Evolutionary conservation across 108 stramenopile genomes (phyloP), one percentile per base, ranked within the genome.

Genomic region (Schizochytrium sp.): DNA sequence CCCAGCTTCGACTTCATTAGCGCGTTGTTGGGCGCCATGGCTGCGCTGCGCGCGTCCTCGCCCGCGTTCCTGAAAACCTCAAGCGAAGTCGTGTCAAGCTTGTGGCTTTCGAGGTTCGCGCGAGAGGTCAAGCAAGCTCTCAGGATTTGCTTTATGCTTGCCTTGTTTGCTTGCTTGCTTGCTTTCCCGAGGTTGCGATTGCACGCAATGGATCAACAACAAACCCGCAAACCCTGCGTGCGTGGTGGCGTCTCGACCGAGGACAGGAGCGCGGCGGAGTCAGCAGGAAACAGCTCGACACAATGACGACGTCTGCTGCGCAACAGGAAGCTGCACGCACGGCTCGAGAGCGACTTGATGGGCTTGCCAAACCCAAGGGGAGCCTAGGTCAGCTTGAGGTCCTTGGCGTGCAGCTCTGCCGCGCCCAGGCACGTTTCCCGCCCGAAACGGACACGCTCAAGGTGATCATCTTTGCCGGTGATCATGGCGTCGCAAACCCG

Each of bases 281-380:
- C 34, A 34, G 34, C 34, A 34, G 34, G 2, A 34, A 2, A 34
- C 2, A 34, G 34, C 34, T 34, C 34, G 34, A 34, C 34, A 34
- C 58, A 59, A 59, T 59, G 58, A 23, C 58, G 19, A 23, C 1
- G 58, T n/a, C 58, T 59, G 21, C 58, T 59, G 1, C 19, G 14
- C 63, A 69, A 8, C 10, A 28, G 12, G 41, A 69, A 23, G 63
- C 63, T 8, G 63, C 63, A 10, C 21, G 43, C 34, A 92, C 93
- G 41, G 94, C 91, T 16, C 92, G 88, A 5, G 63, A 12, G 0
- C 95, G 95, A 58, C 23, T 96, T 4, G 96, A 96, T 63, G 71
- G 88, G 0, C 87, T 96, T 29, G 96, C 96, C 87, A 96, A 96
- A 88, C 96, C 96, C 43, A 90, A 94, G 25, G 96, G 96, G 4